These are phyloP conservation scores for Ascosphaera apis DNA, from an alignment of 2,329 filamentous ascomycete genomes.

Conservation along the genomic window DNA sequence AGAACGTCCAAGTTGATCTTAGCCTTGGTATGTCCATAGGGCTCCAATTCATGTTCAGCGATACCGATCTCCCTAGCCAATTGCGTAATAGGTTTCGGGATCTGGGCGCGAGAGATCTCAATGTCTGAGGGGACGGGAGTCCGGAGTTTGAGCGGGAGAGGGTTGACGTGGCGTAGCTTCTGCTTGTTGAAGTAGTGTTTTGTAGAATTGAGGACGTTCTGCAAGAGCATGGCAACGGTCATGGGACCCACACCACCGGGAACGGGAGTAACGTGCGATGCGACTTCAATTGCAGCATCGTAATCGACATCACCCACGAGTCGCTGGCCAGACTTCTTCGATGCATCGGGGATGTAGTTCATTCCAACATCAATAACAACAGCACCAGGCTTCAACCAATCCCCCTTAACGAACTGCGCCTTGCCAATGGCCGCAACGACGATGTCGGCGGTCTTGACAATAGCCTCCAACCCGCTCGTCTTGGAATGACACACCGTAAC, in stretches of 20 bases:
- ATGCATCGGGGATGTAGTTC: slow-evolving; percentile 75
- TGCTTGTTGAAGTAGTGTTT: slow-evolving; percentile 61
- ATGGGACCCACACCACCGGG: slow-evolving; percentile 94
- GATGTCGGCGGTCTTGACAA: slow-evolving; percentile 69
- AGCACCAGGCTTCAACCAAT: slow-evolving; percentile 86
- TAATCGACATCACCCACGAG: slow-evolving; percentile 92
- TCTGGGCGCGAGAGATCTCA: slow-evolving; percentile 67
- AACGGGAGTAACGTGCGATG: slow-evolving; percentile 84
- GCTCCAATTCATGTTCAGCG: slow-evolving; percentile 68
- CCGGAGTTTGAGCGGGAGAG: slow-evolving; percentile 60
- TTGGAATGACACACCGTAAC: slow-evolving; percentile 91
- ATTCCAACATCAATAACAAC: slow-evolving; percentile 96
- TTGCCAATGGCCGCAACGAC: slow-evolving; percentile 81
- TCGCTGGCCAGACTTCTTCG: slow-evolving; percentile 77
- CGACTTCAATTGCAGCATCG: slow-evolving; percentile 60
- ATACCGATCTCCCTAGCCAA: slow-evolving; percentile 77
- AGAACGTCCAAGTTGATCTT: slow-evolving; percentile 73
- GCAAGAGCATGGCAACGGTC: slow-evolving; percentile 94
- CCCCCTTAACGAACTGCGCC: slow-evolving; percentile 70
- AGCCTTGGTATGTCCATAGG: slow-evolving; percentile 85
- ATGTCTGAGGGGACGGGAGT: slow-evolving; percentile 88
- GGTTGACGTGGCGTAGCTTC: slow-evolving; percentile 54
- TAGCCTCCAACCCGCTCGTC: slow-evolving; percentile 47
- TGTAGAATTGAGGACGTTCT: slow-evolving; percentile 81
- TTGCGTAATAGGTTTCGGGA: slow-evolving; percentile 72